Conservation (phyloP, 345 rosid genomes). For the Lenwebbia sp. region DNA sequence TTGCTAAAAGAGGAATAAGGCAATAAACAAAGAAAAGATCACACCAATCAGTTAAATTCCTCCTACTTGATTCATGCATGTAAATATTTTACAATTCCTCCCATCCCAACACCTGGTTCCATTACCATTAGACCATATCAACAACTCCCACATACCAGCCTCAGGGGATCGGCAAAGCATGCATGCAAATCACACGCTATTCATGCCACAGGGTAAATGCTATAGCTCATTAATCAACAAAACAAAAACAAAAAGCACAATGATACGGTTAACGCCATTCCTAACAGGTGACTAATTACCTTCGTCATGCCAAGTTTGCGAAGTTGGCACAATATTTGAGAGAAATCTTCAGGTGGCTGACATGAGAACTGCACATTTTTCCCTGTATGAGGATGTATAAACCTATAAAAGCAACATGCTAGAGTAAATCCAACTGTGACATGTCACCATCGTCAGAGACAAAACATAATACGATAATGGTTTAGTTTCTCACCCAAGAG, state of each 20-base stretch:
- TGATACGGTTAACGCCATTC: neutral
- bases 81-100: neutral
- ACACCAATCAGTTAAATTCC: neutral
- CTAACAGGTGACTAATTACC: slow-evolving; percentile 10
- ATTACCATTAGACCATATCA: neutral
- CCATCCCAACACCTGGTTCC: neutral
- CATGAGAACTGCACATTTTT: slow-evolving; percentile 49
- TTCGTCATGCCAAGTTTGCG: slow-evolving; percentile 48
- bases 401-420: slow-evolving; percentile 30
- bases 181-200: neutral
- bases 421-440: neutral
- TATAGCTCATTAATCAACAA: neutral
- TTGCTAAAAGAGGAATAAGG: neutral
- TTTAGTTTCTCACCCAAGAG: slow-evolving; percentile 55
- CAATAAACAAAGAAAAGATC: neutral
- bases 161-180: neutral
- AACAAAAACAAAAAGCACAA: neutral
- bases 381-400: slow-evolving; percentile 60
- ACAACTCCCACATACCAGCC: neutral
- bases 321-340: slow-evolving; percentile 38
- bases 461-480: neutral
- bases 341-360: slow-evolving; percentile 77
- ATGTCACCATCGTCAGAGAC: neutral
- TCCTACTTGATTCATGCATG: neutral
- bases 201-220: neutral